Percentiles rank a stretch among this genome's conserved stretches.
phyloP scores from a whole-genome alignment of 306 rosid genomes.

The Cyamopsis tetragonoloba region DNA sequence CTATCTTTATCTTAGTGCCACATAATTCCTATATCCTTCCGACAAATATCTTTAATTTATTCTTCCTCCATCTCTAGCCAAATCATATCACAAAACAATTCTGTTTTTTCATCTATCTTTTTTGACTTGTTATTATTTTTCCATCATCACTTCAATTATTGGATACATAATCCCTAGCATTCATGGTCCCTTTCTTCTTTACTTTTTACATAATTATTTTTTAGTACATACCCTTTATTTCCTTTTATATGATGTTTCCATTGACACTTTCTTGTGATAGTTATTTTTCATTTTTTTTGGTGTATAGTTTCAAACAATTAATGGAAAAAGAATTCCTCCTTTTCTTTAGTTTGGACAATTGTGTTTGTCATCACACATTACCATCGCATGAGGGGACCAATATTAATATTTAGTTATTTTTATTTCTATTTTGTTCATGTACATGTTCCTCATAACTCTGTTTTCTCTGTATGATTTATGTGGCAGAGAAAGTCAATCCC shows the following conservation, averaged over 20 bases:
- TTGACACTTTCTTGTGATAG: slow-evolving; percentile 26
- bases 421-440: slow-evolving; percentile 25
- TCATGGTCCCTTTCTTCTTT: slow-evolving; percentile 23
- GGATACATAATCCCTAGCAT: background rate
- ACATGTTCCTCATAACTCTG: slow-evolving; percentile 32
- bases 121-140: slow-evolving; percentile 23
- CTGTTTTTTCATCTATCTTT: background rate
- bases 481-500: slow-evolving; percentile 31
- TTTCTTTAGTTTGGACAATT: slow-evolving; percentile 32
- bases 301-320: slow-evolving; percentile 26
- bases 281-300: slow-evolving; percentile 25
- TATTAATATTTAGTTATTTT: slow-evolving; percentile 8
- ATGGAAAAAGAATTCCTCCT: slow-evolving; percentile 14
- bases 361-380: slow-evolving; percentile 32
- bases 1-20: slow-evolving; percentile 9
- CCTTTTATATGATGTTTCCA: slow-evolving; percentile 27
- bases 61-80: slow-evolving; percentile 1
- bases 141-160: slow-evolving; percentile 37
- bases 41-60: background rate
- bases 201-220: slow-evolving; percentile 31
- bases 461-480: slow-evolving; percentile 17
- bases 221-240: slow-evolving; percentile 26
- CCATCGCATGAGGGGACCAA: slow-evolving; percentile 35
- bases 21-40: slow-evolving; percentile 14
- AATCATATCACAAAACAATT: slow-evolving; percentile 6